phyloP scores from a whole-genome alignment of 2,329 filamentous ascomycete species.

The Claviceps lovelessii region DNA sequence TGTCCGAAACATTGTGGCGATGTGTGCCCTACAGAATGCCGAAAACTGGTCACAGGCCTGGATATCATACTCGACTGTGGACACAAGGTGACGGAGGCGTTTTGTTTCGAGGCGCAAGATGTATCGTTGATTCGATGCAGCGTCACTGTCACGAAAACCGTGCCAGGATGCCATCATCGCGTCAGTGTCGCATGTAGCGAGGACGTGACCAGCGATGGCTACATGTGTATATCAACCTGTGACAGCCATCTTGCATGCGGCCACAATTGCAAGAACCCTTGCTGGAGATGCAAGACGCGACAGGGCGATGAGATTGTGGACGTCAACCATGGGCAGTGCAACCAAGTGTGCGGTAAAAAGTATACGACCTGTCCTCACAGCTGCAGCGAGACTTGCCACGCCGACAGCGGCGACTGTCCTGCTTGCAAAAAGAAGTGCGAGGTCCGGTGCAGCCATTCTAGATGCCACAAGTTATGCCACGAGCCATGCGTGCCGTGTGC shows the following conservation, averaged over 20 bases:
- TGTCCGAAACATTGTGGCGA: not conserved
- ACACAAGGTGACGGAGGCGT: conserved; percentile 6
- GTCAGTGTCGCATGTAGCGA: conserved; percentile 34
- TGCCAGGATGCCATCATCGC: conserved; percentile 42
- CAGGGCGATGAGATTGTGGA: conserved; percentile 14
- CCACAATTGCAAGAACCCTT: conserved; percentile 38
- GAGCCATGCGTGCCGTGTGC: conserved; percentile 50
- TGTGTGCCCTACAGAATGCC: not conserved
- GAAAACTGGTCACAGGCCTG: not conserved
- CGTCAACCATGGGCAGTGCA: conserved; percentile 33
- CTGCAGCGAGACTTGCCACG: conserved; percentile 40
- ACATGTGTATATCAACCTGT: conserved; percentile 36
- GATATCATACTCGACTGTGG: not conserved
- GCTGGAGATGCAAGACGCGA: conserved; percentile 31
- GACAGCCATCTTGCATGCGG: conserved; percentile 36
- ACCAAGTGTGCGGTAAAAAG: conserved; percentile 30
- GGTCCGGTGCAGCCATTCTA: conserved; percentile 40
- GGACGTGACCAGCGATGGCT: conserved; percentile 27
- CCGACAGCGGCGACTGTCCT: conserved; percentile 25
- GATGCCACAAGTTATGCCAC: conserved; percentile 38
- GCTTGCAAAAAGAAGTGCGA: conserved; percentile 38
- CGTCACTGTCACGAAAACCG: conserved; percentile 26
- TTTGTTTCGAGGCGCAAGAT: conserved; percentile 30
- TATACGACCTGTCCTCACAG: conserved; percentile 42
- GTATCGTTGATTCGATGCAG: conserved; percentile 33